phyloP scores from a whole-genome alignment of 2,329 filamentous ascomycete genomes.

The Fusarium pininemorale region DNA sequence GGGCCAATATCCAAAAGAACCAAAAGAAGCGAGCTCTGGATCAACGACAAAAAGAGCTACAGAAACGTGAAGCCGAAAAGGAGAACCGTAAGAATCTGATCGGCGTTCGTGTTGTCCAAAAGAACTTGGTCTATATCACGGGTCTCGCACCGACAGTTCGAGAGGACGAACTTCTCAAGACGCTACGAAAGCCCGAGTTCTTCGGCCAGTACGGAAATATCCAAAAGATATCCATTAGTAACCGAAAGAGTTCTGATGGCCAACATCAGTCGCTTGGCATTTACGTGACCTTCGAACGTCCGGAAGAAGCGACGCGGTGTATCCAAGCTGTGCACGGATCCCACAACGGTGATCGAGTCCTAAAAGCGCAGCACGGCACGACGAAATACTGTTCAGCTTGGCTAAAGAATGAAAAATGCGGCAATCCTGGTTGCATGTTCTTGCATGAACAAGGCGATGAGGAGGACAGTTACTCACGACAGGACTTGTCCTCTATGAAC shows the following conservation, averaged over 20 bases:
- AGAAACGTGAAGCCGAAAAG: slow-evolving; percentile 95
- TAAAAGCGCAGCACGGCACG: slow-evolving; percentile 84
- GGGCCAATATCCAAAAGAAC: slow-evolving; percentile 83
- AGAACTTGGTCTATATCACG: slow-evolving; percentile 98
- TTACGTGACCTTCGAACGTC: slow-evolving; percentile 96
- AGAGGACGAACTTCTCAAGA: slow-evolving; percentile 92
- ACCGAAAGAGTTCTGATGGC: slow-evolving; percentile 79
- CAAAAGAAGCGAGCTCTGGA: slow-evolving; percentile 89
- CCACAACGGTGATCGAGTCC: slow-evolving; percentile 84
- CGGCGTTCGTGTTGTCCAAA: slow-evolving; percentile 94
- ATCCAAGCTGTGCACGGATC: slow-evolving; percentile 94
- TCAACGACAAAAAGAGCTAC: slow-evolving; percentile 89
- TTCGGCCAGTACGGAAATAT: slow-evolving; percentile 99
- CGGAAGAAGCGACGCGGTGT: slow-evolving; percentile 88
- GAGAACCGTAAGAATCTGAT: slow-evolving; percentile 96
- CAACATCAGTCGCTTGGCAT: slow-evolving; percentile 92
- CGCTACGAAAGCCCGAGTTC: slow-evolving; percentile 88
- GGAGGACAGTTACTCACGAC: slow-evolving; percentile 93
- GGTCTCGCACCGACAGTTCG: slow-evolving; percentile 90
- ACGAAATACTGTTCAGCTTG: slow-evolving; percentile 99
- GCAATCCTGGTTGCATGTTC: slow-evolving; percentile 97
- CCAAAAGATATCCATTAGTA: slow-evolving; percentile 98
- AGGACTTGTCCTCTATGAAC: slow-evolving; percentile 95
- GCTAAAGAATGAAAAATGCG: slow-evolving; percentile 91
- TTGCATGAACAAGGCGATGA: slow-evolving; percentile 98